Evolutionary conservation across 1,139 yeast genomes (phyloP), one percentile per base, ranked within the genome.

Genomic region (Blastobotrys arbuscula): DNA sequence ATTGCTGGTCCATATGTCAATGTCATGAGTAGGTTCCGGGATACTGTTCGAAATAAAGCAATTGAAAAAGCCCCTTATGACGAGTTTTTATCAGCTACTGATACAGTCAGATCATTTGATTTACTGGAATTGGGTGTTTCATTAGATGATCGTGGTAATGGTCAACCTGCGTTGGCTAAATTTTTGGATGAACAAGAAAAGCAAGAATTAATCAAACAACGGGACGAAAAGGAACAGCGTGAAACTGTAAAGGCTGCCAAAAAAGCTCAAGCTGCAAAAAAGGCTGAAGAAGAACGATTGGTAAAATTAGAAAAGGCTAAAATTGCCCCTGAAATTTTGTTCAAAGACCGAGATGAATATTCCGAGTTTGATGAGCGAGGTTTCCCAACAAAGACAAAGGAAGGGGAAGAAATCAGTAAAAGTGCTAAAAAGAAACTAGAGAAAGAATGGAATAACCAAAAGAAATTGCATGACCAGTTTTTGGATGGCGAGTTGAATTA

Each of bases 321-420:
- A 61, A 59, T 82, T 6, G 66, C 80, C 7, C 96, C 97, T 1
- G 53, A 65, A 38, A 90, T 85, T 21, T 67, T 92, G 79, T 92
- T 90, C 69, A 76, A 74, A 59, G 71, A 69, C 19, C 28, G 47
- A 13, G 51, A 63, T 4, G 72, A 77, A 49, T 92, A 79, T 64
- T 68, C 79, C 8, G 85, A 78, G 60, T 92, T 94, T 86, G 97
- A 92, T 62, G 90, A 76, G 28, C 69, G 74, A 35, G 99, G 99
- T 1, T 53, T 92, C 21, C 99, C 99, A 15, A 74, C 81, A 0
- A 82, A 81, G 62, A 89, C 83, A 55, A 74, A 69, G 39, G 79
- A 78, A 15, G 98, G 97, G 9, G 88, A 82, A 59, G 95, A 89
- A 50, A 75, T 90, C n/a, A 77, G 95, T 45, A 92, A 92, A 71